A percentile compares a stretch with the other conserved stretches of the same genome.
Evolutionary conservation across 192 early-diverging fungal species (phyloP).

Genomic region (Coemansia sp.): DNA sequence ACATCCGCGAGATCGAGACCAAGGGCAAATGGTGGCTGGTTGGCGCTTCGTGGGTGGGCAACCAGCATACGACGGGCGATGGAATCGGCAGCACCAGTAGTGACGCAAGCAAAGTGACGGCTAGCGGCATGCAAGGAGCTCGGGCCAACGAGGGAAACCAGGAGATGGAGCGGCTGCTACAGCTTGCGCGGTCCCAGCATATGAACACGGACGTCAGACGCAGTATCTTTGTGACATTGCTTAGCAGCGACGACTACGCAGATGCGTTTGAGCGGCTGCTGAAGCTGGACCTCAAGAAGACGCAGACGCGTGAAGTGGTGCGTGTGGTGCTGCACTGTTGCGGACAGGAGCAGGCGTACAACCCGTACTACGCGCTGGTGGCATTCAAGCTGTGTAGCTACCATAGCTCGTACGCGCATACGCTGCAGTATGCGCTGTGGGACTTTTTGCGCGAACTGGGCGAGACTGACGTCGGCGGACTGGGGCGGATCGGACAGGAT

Average conservation of each 20-base stretch:
- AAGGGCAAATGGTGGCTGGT: conserved; percentile 99
- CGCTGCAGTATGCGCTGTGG: conserved; percentile 95
- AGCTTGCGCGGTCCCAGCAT: conserved; percentile 80
- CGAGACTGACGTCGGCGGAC: conserved; percentile 76
- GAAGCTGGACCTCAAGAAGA: conserved; percentile 82
- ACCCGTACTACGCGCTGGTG: conserved; percentile 93
- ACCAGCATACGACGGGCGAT: conserved; percentile 20
- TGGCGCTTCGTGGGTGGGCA: conserved; percentile 89
- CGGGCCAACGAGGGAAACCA: conserved; percentile 10
- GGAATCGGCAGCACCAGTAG: background rate
- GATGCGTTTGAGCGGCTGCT: conserved; percentile 89
- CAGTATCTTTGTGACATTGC: conserved; percentile 89
- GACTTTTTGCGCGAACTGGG: conserved; percentile 88
- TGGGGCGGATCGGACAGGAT: conserved; percentile 49
- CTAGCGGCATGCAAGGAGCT: conserved; percentile 4
- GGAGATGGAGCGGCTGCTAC: conserved; percentile 67
- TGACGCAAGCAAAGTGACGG: background rate
- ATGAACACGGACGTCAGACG: conserved; percentile 97
- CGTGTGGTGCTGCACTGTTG: conserved; percentile 91
- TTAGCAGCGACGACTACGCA: conserved; percentile 93
- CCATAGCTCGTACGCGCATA: conserved; percentile 82
- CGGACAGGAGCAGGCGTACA: conserved; percentile 84
- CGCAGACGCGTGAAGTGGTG: conserved; percentile 95
- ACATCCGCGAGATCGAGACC: conserved; percentile 79
- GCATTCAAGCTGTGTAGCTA: conserved; percentile 77